A percentile compares a stretch with the other conserved stretches of the same genome.
Evolutionary conservation across 768 basidiomycete species (phyloP).

Genomic region (Artomyces pyxidatus): DNA sequence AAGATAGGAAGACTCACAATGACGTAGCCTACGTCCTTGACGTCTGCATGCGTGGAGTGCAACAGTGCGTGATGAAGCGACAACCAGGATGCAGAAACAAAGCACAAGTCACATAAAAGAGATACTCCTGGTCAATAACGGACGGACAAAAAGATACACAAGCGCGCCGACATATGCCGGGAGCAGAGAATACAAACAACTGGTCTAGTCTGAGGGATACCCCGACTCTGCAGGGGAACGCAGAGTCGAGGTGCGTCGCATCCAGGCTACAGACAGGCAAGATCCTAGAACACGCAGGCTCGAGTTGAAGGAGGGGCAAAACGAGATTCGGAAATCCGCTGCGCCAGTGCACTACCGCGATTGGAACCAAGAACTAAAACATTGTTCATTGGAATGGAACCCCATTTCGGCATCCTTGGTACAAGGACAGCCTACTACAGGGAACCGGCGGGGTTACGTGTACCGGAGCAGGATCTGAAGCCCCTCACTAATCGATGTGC

Average conservation of each 20-base stretch:
- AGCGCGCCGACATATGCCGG: constrained; percentile 41
- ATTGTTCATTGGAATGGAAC: constrained; percentile 37
- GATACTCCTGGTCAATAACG: constrained; percentile 41
- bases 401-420: constrained; percentile 23
- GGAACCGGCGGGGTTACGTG: constrained; percentile 16
- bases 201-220: constrained; percentile 32
- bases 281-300: constrained; percentile 38
- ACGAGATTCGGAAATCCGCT: constrained; percentile 29
- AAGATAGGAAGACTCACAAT: constrained; percentile 52
- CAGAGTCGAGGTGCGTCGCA: constrained; percentile 34
- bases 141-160: constrained; percentile 29
- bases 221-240: constrained; percentile 26
- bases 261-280: constrained; percentile 48
- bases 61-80: constrained; percentile 18
- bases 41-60: constrained; percentile 52
- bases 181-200: constrained; percentile 25
- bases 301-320: constrained; percentile 30
- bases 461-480: constrained; percentile 16
- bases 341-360: constrained; percentile 41
- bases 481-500: constrained; percentile 25
- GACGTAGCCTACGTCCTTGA: constrained; percentile 98
- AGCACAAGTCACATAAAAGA: constrained; percentile 26
- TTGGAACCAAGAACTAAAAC: constrained; percentile 39
- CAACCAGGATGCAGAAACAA: constrained; percentile 18
- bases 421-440: constrained; percentile 10